phyloP scores from a whole-genome alignment of 129 eudicot species.

The Arctium minus region DNA sequence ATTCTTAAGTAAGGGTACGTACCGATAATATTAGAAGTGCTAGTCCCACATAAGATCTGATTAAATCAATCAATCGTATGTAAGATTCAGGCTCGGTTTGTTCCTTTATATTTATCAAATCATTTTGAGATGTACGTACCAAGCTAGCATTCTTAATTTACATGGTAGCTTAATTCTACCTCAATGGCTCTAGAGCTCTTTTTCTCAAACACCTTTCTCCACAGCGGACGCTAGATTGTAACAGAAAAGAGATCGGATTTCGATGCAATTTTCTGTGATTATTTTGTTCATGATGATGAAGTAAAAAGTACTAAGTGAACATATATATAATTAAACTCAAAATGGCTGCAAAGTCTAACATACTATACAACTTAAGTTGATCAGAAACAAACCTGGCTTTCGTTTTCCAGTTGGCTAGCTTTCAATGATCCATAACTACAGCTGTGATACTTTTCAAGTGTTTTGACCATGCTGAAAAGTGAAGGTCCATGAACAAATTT shows the following conservation, averaged over 20 bases:
- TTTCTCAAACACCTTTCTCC: no score
- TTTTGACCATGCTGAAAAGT: slow-evolving; percentile 51
- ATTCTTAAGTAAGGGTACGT: background rate
- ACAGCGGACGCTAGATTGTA: no score
- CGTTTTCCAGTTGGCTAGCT: slow-evolving; percentile 37
- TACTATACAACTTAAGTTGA: background rate
- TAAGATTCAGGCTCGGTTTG: background rate
- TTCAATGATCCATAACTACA: slow-evolving; percentile 54
- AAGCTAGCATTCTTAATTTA: background rate
- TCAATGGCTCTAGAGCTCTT: no score
- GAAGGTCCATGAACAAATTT: slow-evolving; percentile 2
- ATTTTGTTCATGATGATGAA: background rate
- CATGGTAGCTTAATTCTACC: no score
- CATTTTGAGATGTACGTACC: background rate
- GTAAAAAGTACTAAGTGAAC: background rate
- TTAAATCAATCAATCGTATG: background rate
- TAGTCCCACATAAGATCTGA: slow-evolving; percentile 9
- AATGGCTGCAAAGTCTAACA: background rate
- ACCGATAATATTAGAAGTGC: background rate
- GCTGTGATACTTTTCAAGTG: slow-evolving; percentile 59
- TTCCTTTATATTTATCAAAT: background rate
- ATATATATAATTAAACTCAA: background rate
- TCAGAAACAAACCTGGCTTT: slow-evolving; percentile 40
- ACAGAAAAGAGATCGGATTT: background rate
- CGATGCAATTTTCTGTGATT: background rate